Base-by-base conservation (phyloP, 768 basidiomycete species). In the Lentinula sp. region DNA sequence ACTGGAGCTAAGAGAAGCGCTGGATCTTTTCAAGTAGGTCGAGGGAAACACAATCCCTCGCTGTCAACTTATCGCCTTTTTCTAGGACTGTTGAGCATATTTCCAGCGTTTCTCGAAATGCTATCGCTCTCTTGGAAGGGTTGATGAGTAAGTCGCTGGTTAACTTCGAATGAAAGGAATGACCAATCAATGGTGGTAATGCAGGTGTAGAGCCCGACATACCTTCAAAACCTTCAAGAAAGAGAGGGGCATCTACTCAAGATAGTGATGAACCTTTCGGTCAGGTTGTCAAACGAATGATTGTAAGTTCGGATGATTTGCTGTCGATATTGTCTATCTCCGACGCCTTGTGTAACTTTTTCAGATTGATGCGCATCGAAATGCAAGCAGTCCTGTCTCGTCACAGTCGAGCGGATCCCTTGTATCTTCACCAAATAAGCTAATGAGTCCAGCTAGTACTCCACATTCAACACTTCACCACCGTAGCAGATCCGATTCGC, bases 1-100 rank as follows among this genome's bases (percentile, higher is more conserved):
- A 15, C 46, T 54, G 0, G 68, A 69, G 51, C 43, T 70, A 11
- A 63, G 67, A 13, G 61, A 63, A 21, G 68, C 66, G 2, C 55
- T 70, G 28, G 66, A 65, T 52, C 48, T 68, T 6, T 69, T 70
- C 63, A 69, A 68, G 67, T 68, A 51, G 8, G 55, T 56, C 42
- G 10, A 23, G 11, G 4, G 10, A 18, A 4, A n/a, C 37, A 56
- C 28, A 39, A 28, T 40, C 54, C 5, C 15, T 9, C 40, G 16
- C 28, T n/a, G 11, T 15, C 21, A 16, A 10, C 15, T 43, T 9
- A 31, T 31, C 3, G 10, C 7, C 9, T 35, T 15, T 13, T 34
- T 11, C 28, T 31, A 65, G 64, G 32, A 62, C 61, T 31, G 62
- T 57, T 13, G 62, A 65, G 48, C 67, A 64, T 37, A 61, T 66